A percentile compares a stretch with the other conserved stretches of the same genome.
These are phyloP conservation scores for Candida dajiaensis DNA, from an alignment of 805 yeast species.

Conservation along the genomic window DNA sequence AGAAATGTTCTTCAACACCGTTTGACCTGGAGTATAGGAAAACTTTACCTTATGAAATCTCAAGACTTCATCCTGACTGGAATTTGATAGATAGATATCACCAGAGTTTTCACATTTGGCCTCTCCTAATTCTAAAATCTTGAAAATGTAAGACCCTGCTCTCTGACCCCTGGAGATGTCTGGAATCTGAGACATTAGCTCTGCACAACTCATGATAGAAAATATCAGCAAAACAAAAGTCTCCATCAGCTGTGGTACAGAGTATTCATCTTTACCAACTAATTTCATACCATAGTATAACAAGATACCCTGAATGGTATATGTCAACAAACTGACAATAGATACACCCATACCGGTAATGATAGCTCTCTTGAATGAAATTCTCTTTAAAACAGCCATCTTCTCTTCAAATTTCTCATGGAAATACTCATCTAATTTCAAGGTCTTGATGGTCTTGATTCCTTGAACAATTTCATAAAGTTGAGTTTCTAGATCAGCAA, in stretches of 20 bases:
- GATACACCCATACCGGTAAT: constrained; percentile 67
- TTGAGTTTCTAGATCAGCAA: constrained; percentile 49
- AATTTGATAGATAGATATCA: constrained; percentile 1
- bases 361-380: constrained; percentile 49
- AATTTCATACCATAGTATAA: constrained; percentile 74
- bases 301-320: constrained; percentile 64
- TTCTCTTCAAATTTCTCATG: constrained; percentile 26
- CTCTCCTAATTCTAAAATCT: constrained; percentile 30
- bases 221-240: constrained; percentile 70
- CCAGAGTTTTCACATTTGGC: constrained; percentile 36
- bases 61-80: constrained; percentile 22
- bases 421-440: constrained; percentile 50
- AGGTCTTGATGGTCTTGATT: constrained; percentile 56
- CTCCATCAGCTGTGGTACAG: constrained; percentile 52
- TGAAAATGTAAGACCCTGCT: constrained; percentile 51
- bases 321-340: constrained; percentile 43
- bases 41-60: constrained; percentile 43
- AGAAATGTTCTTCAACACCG: constrained; percentile 36
- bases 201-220: constrained; percentile 59
- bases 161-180: constrained; percentile 75
- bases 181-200: constrained; percentile 63
- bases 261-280: constrained; percentile 53
- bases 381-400: constrained; percentile 27
- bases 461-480: constrained; percentile 48
- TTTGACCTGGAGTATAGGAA: constrained; percentile 31